phyloP scores from a whole-genome alignment of 1,284 basidiomycete genomes.

The Ganoderma leucocontextum region DNA sequence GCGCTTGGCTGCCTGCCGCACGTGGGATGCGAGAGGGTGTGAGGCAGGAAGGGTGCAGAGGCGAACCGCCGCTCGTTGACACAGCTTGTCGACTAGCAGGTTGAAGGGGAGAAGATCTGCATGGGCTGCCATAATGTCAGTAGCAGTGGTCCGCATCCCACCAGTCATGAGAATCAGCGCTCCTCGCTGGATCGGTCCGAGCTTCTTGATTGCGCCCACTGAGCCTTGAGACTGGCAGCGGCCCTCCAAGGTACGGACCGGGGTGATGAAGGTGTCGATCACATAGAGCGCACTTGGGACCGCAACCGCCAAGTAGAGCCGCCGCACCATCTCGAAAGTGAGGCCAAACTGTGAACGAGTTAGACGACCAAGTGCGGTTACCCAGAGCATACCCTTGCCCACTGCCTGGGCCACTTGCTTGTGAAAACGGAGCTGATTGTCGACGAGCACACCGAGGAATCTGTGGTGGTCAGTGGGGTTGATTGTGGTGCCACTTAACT shows the following conservation, averaged over 20 bases:
- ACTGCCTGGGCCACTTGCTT: constrained; percentile 41
- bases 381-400: constrained; percentile 41
- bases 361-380: constrained; percentile 36
- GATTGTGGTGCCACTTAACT: constrained; percentile 23
- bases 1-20: neutral
- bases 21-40: constrained; percentile 42
- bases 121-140: constrained; percentile 43
- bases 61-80: constrained; percentile 39
- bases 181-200: constrained; percentile 43
- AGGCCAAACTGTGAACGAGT: constrained; percentile 22
- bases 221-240: constrained; percentile 30
- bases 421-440: constrained; percentile 45
- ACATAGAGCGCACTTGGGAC: constrained; percentile 48
- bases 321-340: neutral
- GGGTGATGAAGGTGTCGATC: constrained; percentile 45
- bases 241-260: constrained; percentile 27
- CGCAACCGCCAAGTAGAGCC: constrained; percentile 40
- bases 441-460: constrained; percentile 47
- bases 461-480: constrained; percentile 33
- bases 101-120: constrained; percentile 44
- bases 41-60: constrained; percentile 42
- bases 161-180: constrained; percentile 46
- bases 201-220: constrained; percentile 7
- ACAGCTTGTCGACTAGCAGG: constrained; percentile 38
- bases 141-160: constrained; percentile 43